A percentile compares a stretch with the other conserved stretches of the same genome.
Evolutionary conservation across 2,329 filamentous ascomycete genomes (phyloP).

Genomic region (Torrubiella hemipterigena): DNA sequence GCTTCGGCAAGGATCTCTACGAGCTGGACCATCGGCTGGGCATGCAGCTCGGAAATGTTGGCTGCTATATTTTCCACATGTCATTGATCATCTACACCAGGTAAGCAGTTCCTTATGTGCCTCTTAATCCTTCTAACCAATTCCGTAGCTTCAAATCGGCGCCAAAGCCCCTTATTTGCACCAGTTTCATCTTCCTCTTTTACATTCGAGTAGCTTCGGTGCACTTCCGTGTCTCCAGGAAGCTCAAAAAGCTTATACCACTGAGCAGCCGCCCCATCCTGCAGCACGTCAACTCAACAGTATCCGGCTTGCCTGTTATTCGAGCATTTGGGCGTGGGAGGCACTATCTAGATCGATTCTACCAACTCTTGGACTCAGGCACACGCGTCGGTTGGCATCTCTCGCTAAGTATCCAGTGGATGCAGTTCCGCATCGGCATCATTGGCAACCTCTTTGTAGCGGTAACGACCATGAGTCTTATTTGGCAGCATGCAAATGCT

Average conservation of each 20-base stretch:
- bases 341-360: slow-evolving; percentile 2
- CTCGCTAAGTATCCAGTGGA: slow-evolving; percentile 2
- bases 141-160: neutral
- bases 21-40: slow-evolving; percentile 4
- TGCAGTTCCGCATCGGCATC: slow-evolving; percentile 2
- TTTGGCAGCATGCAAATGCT: slow-evolving; percentile 2
- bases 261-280: too few relatives aligned
- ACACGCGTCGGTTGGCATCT: slow-evolving; percentile 5
- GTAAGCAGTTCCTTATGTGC: neutral
- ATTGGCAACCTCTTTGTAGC: slow-evolving; percentile 5
- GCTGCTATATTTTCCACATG: slow-evolving; percentile 1
- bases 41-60: neutral
- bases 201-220: too few relatives aligned
- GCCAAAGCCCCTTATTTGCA: too few relatives aligned
- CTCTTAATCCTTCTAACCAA: neutral
- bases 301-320: slow-evolving; percentile 4
- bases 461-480: slow-evolving; percentile 1
- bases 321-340: slow-evolving; percentile 5
- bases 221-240: too few relatives aligned
- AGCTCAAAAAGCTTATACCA: too few relatives aligned
- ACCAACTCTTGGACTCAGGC: neutral
- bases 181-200: too few relatives aligned
- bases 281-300: slow-evolving; percentile 1
- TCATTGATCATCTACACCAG: slow-evolving; percentile 1
- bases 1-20: slow-evolving; percentile 5